Evolutionary conservation across 2,329 filamentous ascomycete species (phyloP).

Genomic region (Scolecobasidium constrictum): DNA sequence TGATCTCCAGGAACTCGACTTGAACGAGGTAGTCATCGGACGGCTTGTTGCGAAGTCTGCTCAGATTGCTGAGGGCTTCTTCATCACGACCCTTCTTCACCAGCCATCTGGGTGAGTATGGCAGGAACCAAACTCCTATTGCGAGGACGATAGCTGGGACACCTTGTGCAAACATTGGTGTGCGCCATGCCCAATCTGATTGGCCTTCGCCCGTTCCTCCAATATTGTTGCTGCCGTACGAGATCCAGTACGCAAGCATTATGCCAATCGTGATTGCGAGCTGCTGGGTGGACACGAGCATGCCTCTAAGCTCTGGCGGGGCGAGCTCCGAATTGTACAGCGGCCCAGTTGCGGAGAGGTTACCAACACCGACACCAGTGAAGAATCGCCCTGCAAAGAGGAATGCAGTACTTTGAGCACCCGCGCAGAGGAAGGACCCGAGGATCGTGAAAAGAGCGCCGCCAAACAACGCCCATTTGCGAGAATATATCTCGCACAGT

Average conservation of each 20-base stretch:
- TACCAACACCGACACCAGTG: slow-evolving; percentile 60
- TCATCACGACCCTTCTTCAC: slow-evolving; percentile 57
- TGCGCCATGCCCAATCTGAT: slow-evolving; percentile 59
- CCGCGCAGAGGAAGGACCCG: slow-evolving; percentile 58
- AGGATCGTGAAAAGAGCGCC: slow-evolving; percentile 56
- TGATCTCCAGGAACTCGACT: slow-evolving; percentile 71
- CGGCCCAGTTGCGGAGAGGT: slow-evolving; percentile 55
- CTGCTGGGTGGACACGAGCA: slow-evolving; percentile 54
- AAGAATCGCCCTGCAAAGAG: slow-evolving; percentile 62
- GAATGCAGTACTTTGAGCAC: slow-evolving; percentile 42
- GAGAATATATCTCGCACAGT: slow-evolving; percentile 55
- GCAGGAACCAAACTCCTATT: slow-evolving; percentile 67
- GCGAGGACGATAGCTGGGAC: slow-evolving; percentile 55
- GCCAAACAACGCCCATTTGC: slow-evolving; percentile 59
- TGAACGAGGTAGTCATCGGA: slow-evolving; percentile 56
- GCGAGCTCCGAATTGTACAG: slow-evolving; percentile 34
- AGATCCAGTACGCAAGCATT: slow-evolving; percentile 45
- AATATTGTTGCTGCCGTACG: slow-evolving; percentile 41
- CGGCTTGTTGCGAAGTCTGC: slow-evolving; percentile 50
- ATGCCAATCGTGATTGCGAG: slow-evolving; percentile 53
- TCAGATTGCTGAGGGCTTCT: slow-evolving; percentile 54
- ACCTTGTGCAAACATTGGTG: slow-evolving; percentile 62
- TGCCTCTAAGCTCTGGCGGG: slow-evolving; percentile 55
- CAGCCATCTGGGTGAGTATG: slow-evolving; percentile 67
- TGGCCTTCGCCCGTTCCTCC: slow-evolving; percentile 47